These are phyloP conservation scores for Pseudopithomyces chartarum DNA, from an alignment of 2,329 filamentous ascomycete species.

Conservation along the genomic window DNA sequence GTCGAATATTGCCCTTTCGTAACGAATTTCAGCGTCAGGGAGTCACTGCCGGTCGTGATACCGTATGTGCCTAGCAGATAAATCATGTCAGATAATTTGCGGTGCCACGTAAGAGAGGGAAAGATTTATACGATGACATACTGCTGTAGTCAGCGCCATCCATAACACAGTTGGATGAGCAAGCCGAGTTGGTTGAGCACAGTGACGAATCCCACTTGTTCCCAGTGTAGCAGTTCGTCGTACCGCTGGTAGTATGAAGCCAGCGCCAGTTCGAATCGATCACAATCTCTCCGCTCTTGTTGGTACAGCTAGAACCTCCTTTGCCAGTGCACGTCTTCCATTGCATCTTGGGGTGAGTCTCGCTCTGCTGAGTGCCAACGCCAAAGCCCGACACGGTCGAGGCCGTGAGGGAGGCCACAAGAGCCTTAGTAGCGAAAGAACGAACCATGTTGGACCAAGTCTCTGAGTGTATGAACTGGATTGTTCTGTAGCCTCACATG, in stretches of 20 bases:
- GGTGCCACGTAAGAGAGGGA: not conserved
- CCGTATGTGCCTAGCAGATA: constrained; percentile 40
- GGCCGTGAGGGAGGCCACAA: constrained; percentile 29
- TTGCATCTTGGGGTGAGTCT: constrained; percentile 46
- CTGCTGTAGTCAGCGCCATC: constrained; percentile 46
- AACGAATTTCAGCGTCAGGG: constrained; percentile 61
- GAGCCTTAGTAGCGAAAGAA: constrained; percentile 22
- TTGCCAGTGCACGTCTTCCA: constrained; percentile 45
- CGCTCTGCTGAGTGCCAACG: constrained; percentile 42
- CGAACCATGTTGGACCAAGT: constrained; percentile 24
- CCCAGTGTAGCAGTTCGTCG: constrained; percentile 32
- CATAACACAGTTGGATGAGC: constrained; percentile 42
- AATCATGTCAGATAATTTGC: not conserved
- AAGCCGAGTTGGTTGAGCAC: constrained; percentile 40
- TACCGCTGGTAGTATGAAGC: constrained; percentile 46
- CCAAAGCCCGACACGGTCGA: constrained; percentile 38
- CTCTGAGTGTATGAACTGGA: not conserved
- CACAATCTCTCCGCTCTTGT: constrained; percentile 31
- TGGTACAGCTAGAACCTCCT: constrained; percentile 27
- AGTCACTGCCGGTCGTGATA: constrained; percentile 56
- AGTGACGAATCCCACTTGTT: constrained; percentile 43
- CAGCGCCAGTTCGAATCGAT: constrained; percentile 53
- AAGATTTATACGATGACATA: not conserved
- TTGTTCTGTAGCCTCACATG: constrained; percentile 1
- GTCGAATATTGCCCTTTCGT: constrained; percentile 53